phyloP scores from a whole-genome alignment of 2,329 filamentous ascomycete species.

The Mariannaea elegans region DNA sequence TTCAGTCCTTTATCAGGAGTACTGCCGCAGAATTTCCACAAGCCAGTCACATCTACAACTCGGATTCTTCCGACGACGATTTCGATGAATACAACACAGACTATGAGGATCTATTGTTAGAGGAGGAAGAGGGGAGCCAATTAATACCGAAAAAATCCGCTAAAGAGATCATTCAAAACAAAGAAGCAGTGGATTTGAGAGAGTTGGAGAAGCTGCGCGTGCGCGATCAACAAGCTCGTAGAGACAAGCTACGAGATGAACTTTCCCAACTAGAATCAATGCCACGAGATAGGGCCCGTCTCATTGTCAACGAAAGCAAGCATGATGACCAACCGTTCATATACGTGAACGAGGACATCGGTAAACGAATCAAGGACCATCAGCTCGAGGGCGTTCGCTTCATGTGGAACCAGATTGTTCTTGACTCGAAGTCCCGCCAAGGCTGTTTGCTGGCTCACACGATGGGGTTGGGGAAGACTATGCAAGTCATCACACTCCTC shows the following conservation, averaged over 20 bases:
- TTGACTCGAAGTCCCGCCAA: slow-evolving; percentile 65
- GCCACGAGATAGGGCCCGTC: slow-evolving; percentile 55
- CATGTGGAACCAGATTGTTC: slow-evolving; percentile 85
- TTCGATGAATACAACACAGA: slow-evolving; percentile 23
- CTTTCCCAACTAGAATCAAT: slow-evolving; percentile 55
- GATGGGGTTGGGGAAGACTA: slow-evolving; percentile 93
- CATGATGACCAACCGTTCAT: slow-evolving; percentile 67
- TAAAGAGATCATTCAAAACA: slow-evolving; percentile 49
- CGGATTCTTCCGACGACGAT: slow-evolving; percentile 27
- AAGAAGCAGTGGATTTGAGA: slow-evolving; percentile 59
- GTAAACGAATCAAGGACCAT: slow-evolving; percentile 75
- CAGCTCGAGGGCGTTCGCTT: slow-evolving; percentile 86
- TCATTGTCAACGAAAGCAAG: slow-evolving; percentile 75
- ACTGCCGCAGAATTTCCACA: slow-evolving; percentile 43
- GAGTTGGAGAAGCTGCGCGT: slow-evolving; percentile 63
- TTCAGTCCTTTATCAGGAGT: slow-evolving; percentile 41
- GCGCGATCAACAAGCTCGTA: slow-evolving; percentile 63
- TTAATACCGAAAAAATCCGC: slow-evolving; percentile 31
- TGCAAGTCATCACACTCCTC: slow-evolving; percentile 89
- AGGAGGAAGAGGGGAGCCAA: slow-evolving; percentile 14
- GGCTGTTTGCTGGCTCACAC: slow-evolving; percentile 88
- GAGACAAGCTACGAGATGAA: slow-evolving; percentile 55
- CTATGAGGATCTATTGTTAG: slow-evolving; percentile 29
- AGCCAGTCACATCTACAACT: slow-evolving; percentile 45
- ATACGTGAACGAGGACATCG: slow-evolving; percentile 72